These are phyloP conservation scores for Puccinia sorghi DNA, from an alignment of 1,284 basidiomycete species.

Conservation along the genomic window DNA sequence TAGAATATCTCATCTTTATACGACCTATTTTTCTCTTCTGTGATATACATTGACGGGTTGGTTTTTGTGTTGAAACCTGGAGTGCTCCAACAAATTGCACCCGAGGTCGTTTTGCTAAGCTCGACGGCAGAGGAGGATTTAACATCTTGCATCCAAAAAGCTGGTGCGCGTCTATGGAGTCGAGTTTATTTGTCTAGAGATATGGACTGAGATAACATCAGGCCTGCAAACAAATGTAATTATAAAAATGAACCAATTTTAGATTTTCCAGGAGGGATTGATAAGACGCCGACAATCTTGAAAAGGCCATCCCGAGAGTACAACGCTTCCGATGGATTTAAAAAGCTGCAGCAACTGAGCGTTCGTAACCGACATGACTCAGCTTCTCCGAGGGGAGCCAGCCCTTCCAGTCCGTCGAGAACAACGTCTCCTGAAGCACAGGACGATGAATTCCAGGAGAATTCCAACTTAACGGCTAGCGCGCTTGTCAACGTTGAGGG, in stretches of 20 bases:
- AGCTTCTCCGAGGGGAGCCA: no score
- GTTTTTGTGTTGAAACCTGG: not conserved
- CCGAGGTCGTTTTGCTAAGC: slow-evolving; percentile 39
- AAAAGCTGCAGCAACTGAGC: slow-evolving; percentile 20
- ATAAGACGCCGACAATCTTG: slow-evolving; percentile 14
- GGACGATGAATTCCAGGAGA: slow-evolving; percentile 2
- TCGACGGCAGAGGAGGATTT: slow-evolving; percentile 43
- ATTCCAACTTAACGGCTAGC: slow-evolving; percentile 33
- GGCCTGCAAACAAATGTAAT: no score
- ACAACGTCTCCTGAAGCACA: not conserved
- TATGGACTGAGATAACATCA: not conserved
- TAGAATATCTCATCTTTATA: not conserved
- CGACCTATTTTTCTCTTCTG: not conserved
- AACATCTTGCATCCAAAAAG: slow-evolving; percentile 20
- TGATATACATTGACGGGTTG: not conserved
- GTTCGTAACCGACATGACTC: not conserved
- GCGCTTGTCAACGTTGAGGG: slow-evolving; percentile 31
- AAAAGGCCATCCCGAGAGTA: slow-evolving; percentile 41
- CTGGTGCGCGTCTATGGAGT: not conserved
- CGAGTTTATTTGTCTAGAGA: not conserved
- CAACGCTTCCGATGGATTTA: slow-evolving; percentile 20
- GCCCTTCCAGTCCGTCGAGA: slow-evolving; percentile 14
- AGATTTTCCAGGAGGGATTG: slow-evolving; percentile 18
- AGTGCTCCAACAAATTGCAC: slow-evolving; percentile 37
- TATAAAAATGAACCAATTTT: not conserved